Base-by-base conservation (phyloP, 352 stramenopile species). In the Thalassiosira hispida region DNA sequence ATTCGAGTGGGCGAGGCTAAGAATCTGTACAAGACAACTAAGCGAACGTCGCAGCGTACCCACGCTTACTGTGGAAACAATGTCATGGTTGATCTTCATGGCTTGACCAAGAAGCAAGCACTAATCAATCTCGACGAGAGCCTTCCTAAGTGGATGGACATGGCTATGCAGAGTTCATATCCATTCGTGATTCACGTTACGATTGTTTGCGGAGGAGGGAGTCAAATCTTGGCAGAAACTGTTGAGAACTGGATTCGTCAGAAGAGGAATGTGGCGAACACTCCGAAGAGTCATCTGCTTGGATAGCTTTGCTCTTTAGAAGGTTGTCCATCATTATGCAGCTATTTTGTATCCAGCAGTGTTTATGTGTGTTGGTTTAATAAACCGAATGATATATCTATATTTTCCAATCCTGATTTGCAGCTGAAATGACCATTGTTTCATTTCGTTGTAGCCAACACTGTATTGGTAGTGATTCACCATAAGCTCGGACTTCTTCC, bases 11-110 rank as follows among this genome's bases (percentile, higher is more conserved):
- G 71, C n/a, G 59, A 72, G 18, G 42, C 38, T 11, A n/a, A 72
- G 6, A 78, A 79, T 51, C 55, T 79, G 25, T 79, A 79, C 62
- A 73, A 56, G 18, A 79, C 61, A 9, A 22, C 52, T 3, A 67
- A 49, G 44, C 52, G 5, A 7, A 40, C 1, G 3, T 57, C 33
- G 14, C 11, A 5, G 5, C 57, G 29, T 3, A 23, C 33, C 2
- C 8, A 53, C 2, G 3, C 7, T 29, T 12, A 49, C 51, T 35
- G 2, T 31, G 31, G 14, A 27, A 35, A 22, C 6, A 27, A 16
- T 20, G 18, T 33, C 31, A 38, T 49, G 1, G 25, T 64, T 27
- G 70, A 79, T 35, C 53, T 79, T 0, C 70, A 79, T 29, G 59
- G 70, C 4, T 66, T 14, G n/a, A 65, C 60, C 0, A 38, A 9